Base-by-base conservation (phyloP, 768 basidiomycete genomes). In the Boletus rex-veris region DNA sequence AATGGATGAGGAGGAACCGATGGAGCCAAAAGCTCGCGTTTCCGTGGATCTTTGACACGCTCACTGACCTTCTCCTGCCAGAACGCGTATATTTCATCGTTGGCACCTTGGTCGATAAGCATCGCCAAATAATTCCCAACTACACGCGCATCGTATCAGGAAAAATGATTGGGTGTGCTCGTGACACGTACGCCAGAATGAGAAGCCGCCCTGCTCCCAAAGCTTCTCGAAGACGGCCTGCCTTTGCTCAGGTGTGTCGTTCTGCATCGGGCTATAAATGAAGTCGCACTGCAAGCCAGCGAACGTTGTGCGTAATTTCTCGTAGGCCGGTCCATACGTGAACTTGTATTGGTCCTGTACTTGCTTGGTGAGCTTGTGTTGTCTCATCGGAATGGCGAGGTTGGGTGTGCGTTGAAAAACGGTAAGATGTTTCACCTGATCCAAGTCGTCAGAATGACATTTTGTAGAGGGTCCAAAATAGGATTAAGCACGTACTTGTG, bases 81-180 rank as follows among this genome's bases (percentile, higher is more conserved):
- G 18, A 61, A 61, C 19, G 24, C 40, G 21, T 61, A 61, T 0
- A 42, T 48, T 18, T 14, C 15, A 6, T 50, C 50, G 30, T 52
- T 49, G 21, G 28, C n/a, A 1, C 3, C 37, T 52, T 47, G 37
- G 56, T 52, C 41, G 5, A 3, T 0, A 3, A 53, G 9, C 3
- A 61, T 36, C 15, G 54, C 56, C 26, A 43, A 19, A 38, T 58
- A 62, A 28, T 50, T 62, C 21, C 8, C 45, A 14, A 50, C 60
- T 58, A 14, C 2, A 11, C 14, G 12, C 1, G 33, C 10, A 14
- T 35, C 14, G 33, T 1, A 14, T 35, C 14, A 35, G 12, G 10
- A 10, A 35, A 24, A 35, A 14, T 0, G 33, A 35, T 6, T 4
- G 1, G 33, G 14, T 2, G 12, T 14, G 33, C 33, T 38, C 12